Evolutionary conservation across 495 filamentous ascomycete species (phyloP).

Genomic region (Daldinia concentrica): DNA sequence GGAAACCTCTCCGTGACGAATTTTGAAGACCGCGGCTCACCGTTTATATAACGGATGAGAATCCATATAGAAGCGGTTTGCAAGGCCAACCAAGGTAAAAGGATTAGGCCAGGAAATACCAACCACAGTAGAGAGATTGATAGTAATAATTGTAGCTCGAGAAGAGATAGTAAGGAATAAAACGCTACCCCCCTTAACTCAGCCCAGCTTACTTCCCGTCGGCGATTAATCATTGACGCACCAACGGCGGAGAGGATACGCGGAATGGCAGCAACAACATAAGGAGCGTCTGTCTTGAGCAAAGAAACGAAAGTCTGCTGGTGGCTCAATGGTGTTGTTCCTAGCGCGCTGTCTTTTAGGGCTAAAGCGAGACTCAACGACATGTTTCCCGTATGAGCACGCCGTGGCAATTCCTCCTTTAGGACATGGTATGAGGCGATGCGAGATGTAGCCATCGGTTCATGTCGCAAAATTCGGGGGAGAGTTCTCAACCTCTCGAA

Average conservation of each 20-base stretch:
- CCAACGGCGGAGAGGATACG: conserved; percentile 37
- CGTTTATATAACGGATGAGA: conserved; percentile 14
- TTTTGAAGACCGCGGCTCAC: conserved; percentile 4
- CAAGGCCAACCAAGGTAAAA: conserved; percentile 38
- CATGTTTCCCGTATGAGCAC: not conserved
- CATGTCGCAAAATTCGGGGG: conserved; percentile 3
- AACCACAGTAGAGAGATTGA: conserved; percentile 44
- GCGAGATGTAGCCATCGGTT: conserved; percentile 17
- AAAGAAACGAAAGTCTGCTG: conserved; percentile 38
- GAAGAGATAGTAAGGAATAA: conserved; percentile 37
- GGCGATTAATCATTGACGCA: conserved; percentile 3
- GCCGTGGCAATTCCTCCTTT: conserved; percentile 5
- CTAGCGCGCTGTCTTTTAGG: conserved; percentile 49
- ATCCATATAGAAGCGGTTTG: conserved; percentile 37
- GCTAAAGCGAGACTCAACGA: conserved; percentile 31
- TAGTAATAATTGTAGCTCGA: conserved; percentile 46
- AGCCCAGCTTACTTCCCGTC: conserved; percentile 30
- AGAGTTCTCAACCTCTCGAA: not conserved
- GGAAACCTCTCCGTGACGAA: conserved; percentile 33
- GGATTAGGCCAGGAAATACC: conserved; percentile 44
- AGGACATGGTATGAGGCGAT: not conserved
- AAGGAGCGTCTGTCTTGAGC: conserved; percentile 41
- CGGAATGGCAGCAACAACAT: conserved; percentile 37
- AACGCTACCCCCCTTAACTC: conserved; percentile 38
- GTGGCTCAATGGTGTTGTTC: conserved; percentile 47